Evolutionary conservation across 805 yeast genomes (phyloP), one percentile per base, ranked within the genome.

Genomic region (Blastobotrys chiropterorum): DNA sequence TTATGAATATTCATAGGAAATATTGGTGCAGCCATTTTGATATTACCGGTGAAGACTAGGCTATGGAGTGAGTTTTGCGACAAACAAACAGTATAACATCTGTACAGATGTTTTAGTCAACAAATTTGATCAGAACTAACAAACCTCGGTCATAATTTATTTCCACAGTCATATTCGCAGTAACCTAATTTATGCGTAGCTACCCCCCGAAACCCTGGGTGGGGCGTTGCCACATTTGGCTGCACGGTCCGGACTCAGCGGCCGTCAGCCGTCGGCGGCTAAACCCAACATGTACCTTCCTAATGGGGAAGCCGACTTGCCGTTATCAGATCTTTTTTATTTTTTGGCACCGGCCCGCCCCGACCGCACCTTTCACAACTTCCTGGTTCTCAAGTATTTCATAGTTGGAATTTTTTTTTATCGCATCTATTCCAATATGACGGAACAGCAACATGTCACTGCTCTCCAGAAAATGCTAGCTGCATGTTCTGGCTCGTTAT

Each of bases 401-500:
- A 26, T 26, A 26, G 34, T 26, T 26, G 34, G 11, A 26, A 26
- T 26, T 6, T 26, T 26, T 26, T 26, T 26, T 26, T 11, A 26
- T 11, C 5, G 34, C 34, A 26, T 26, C 34, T 26, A 26, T 6
- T 26, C 34, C 34, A 26, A 26, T 5, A 26, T 26, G 34, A 26
- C 34, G 11, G 34, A 26, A 26, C 34, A 26, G 34, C 34, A 26
- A 26, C 38, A 49, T 2, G 59, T 64, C 43, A 58, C 65, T 14
- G 48, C 60, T 8, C 43, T 42, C 17, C 68, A 69, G 51, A 59
- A 64, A 44, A 67, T 68, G 59, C 53, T 67, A 22, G 68, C 75
- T 1, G 76, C 76, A 2, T 70, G 74, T 52, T 61, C 71, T 3
- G 76, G 76, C 40, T 68, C 76, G 21, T 50, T 72, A 17, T 53